Percentiles rank a stretch among this genome's conserved stretches.
These are phyloP conservation scores for Pleomassaria siparia DNA, from an alignment of 2,329 filamentous ascomycete genomes.

Conservation along the genomic window DNA sequence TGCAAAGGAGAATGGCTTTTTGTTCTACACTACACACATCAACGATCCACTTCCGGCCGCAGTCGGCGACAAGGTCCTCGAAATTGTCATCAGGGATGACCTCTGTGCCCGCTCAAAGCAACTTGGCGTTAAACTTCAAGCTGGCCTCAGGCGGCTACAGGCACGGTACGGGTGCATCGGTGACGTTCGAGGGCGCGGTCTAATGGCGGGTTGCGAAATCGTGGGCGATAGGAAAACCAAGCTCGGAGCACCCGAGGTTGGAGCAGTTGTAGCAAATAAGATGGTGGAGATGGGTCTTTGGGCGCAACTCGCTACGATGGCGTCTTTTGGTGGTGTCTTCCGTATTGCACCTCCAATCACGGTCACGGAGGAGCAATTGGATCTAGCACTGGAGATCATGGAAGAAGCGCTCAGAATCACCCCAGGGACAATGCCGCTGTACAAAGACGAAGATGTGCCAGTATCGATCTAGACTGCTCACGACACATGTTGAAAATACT, in stretches of 20 bases:
- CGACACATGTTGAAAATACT: too few species aligned
- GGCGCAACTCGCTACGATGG: too few species aligned
- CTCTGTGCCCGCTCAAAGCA: too few species aligned
- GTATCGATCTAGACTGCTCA: too few species aligned
- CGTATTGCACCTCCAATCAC: too few species aligned
- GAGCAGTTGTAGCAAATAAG: slow-evolving; percentile 49
- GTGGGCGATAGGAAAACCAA: slow-evolving; percentile 55
- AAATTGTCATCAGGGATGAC: slow-evolving; percentile 62
- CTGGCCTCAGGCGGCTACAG: slow-evolving; percentile 50
- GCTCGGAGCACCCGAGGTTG: slow-evolving; percentile 51
- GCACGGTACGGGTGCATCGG: slow-evolving; percentile 62
- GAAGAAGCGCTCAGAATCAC: too few species aligned
- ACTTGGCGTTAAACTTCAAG: slow-evolving; percentile 52
- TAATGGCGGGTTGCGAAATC: slow-evolving; percentile 62
- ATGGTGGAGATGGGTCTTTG: slow-evolving; percentile 57
- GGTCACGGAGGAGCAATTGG: too few species aligned
- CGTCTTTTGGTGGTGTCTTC: too few species aligned
- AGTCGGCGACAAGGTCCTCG: slow-evolving; percentile 63
- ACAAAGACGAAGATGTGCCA: too few species aligned
- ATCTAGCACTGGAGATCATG: too few species aligned
- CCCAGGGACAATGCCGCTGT: too few species aligned
- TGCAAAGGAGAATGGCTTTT: slow-evolving; percentile 53
- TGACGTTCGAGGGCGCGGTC: slow-evolving; percentile 60
- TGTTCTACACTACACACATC: slow-evolving; percentile 64
- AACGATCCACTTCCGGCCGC: too few species aligned